Evolutionary conservation across 352 stramenopile genomes (phyloP), one percentile per base, ranked within the genome.

Genomic region (Hyaloperonospora arabidopsidis): DNA sequence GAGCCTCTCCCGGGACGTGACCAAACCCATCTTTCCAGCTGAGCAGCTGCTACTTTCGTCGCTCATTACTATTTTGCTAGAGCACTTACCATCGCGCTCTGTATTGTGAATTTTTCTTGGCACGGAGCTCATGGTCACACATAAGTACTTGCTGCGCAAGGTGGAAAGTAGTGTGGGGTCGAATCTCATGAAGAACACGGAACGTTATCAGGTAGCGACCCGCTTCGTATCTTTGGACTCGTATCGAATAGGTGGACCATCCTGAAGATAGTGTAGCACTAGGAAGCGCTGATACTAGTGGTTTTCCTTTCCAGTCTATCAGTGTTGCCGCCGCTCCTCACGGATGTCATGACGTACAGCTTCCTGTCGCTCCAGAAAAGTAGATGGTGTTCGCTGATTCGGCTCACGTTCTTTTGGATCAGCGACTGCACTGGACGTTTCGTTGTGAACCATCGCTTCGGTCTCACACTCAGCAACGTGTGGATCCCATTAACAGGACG

Each of bases 21-120:
- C 83, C 62, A 93, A 93, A 63, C 57, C 88, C 40, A 62, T 86
- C 29, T 93, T 91, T 60, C 76, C 80, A 0, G 46, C 58, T 0
- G 55, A 88, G 23, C 39, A 81, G 35, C 48, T 91, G 44, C 60
- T 93, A 34, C 48, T 64, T 2, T 90, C 79, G 39, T 87, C 78
- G 34, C 67, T 88, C 34, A 81, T 90, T 93, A 90, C 70, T 91
- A 90, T 59, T 91, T 90, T 57, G 82, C 74, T 0, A 80, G 84
- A 32, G 84, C 79, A 6, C 48, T 91, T 36, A 90, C 84, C 7
- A 89, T 93, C 51, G 74, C 61, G 35, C 58, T 89, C 23, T 93
- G 80, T 61, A 87, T 93, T 36, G 44, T 63, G 23, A 79, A 79
- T 19, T 93, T 88, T 59, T 88, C 82, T 55, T 76, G 73, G 41